phyloP scores from a whole-genome alignment of 768 basidiomycete species.

The Suillus tomentosus region DNA sequence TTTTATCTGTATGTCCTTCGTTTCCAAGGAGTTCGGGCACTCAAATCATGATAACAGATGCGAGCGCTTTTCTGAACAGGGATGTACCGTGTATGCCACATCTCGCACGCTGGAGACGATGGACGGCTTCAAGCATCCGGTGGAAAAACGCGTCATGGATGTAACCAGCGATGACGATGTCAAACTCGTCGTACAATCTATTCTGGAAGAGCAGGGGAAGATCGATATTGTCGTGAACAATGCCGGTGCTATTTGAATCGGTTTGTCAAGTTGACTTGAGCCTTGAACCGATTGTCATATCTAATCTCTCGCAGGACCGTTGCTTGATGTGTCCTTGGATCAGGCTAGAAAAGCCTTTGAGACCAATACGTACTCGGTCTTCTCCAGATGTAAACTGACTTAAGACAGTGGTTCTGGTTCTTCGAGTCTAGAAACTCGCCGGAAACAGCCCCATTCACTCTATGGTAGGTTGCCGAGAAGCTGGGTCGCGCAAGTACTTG shows the following conservation, averaged over 20 bases:
- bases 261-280: constrained; percentile 32
- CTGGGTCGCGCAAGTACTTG: too few relatives aligned
- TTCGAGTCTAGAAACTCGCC: too few relatives aligned
- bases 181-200: constrained; percentile 46
- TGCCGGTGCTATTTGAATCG: constrained; percentile 53
- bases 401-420: too few relatives aligned
- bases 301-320: constrained; percentile 33
- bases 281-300: constrained; percentile 5
- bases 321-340: constrained; percentile 58
- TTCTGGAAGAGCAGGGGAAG: constrained; percentile 56
- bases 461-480: too few relatives aligned
- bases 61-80: constrained; percentile 63
- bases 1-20: constrained; percentile 50
- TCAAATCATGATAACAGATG: constrained; percentile 43
- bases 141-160: constrained; percentile 58
- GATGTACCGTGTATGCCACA: constrained; percentile 78
- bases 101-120: constrained; percentile 65
- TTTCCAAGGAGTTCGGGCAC: background rate
- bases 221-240: constrained; percentile 82
- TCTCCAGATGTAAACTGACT: constrained; percentile 25
- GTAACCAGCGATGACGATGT: constrained; percentile 66
- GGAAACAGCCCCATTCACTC: too few relatives aligned
- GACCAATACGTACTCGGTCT: constrained; percentile 62
- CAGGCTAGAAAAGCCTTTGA: constrained; percentile 58
- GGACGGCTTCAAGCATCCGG: constrained; percentile 49